Evolutionary conservation across 2,329 filamentous ascomycete genomes (phyloP).

Genomic region (Endothia cerciana): DNA sequence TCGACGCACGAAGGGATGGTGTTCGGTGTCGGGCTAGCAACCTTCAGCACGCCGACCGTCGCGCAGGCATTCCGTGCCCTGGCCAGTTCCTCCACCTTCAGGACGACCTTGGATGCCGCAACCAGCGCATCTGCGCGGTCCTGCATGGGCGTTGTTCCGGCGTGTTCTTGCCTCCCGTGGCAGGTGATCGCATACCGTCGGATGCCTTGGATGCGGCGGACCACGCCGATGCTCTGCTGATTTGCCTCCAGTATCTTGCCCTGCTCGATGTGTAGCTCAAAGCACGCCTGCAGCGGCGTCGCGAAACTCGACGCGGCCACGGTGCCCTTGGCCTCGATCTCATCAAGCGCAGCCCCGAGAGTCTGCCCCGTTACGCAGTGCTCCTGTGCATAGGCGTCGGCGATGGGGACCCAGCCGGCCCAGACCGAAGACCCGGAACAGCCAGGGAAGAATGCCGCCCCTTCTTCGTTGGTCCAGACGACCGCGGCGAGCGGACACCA

Average conservation of each 20-base stretch:
- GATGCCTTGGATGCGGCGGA: slow-evolving; percentile 33
- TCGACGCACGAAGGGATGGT: slow-evolving; percentile 2
- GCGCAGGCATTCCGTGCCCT: slow-evolving; percentile 6
- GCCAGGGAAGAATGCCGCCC: slow-evolving; percentile 30
- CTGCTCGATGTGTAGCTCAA: slow-evolving; percentile 34
- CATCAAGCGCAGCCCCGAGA: slow-evolving; percentile 30
- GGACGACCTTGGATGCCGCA: slow-evolving; percentile 31
- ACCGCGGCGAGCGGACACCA: slow-evolving; percentile 69
- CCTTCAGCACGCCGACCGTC: slow-evolving; percentile 34
- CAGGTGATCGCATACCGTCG: slow-evolving; percentile 37
- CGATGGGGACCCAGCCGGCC: slow-evolving; percentile 17
- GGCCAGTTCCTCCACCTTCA: slow-evolving; percentile 14
- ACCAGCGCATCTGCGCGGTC: slow-evolving; percentile 35
- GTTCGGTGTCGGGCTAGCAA: slow-evolving; percentile 24
- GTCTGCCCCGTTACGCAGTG: slow-evolving; percentile 25
- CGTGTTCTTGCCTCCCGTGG: slow-evolving; percentile 39
- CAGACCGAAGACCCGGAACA: slow-evolving; percentile 31
- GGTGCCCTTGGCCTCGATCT: slow-evolving; percentile 30
- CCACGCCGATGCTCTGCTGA: slow-evolving; percentile 28
- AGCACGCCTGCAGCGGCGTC: slow-evolving; percentile 31
- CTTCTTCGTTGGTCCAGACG: slow-evolving; percentile 64
- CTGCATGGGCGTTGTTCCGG: slow-evolving; percentile 38
- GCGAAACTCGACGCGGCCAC: slow-evolving; percentile 26
- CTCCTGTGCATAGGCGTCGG: slow-evolving; percentile 8
- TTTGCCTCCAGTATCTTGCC: slow-evolving; percentile 30